phyloP scores from a whole-genome alignment of 495 filamentous ascomycete species.

The Penicillium argentinense region DNA sequence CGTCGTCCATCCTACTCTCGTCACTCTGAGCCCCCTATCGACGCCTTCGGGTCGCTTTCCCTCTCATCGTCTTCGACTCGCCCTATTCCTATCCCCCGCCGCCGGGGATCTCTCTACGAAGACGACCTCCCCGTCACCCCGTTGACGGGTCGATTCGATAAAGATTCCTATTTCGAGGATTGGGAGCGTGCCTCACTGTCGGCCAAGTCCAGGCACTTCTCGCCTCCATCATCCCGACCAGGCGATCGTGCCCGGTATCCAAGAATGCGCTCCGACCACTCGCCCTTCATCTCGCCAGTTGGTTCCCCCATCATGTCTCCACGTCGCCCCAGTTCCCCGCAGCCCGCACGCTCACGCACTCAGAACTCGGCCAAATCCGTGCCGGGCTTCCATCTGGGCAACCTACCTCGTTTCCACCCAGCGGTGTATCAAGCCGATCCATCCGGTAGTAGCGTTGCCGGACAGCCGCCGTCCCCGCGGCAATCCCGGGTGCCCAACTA shows the following conservation, averaged over 20 bases:
- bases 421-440: slow-evolving; percentile 43
- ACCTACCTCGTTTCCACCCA: slow-evolving; percentile 49
- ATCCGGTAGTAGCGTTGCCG: slow-evolving; percentile 16
- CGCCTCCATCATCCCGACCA: slow-evolving; percentile 7
- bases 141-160: slow-evolving; percentile 45
- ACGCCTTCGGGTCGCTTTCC: slow-evolving; percentile 28
- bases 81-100: slow-evolving; percentile 44
- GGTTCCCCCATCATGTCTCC: slow-evolving; percentile 39
- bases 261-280: slow-evolving; percentile 41
- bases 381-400: slow-evolving; percentile 41
- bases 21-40: slow-evolving; percentile 19
- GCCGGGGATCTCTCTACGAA: slow-evolving; percentile 24
- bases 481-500: slow-evolving; percentile 35
- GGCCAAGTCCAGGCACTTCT: slow-evolving; percentile 20
- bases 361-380: slow-evolving; percentile 33
- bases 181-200: slow-evolving; percentile 31
- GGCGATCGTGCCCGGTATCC: slow-evolving; percentile 14
- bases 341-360: slow-evolving; percentile 26
- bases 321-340: slow-evolving; percentile 37
- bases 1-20: slow-evolving; percentile 11
- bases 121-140: slow-evolving; percentile 45
- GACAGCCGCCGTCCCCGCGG: slow-evolving; percentile 31
- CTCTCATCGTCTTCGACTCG: slow-evolving; percentile 36
- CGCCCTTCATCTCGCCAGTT: slow-evolving; percentile 38
- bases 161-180: slow-evolving; percentile 37